Evolutionary conservation across 805 yeast species (phyloP).

Genomic region (Clavispora phyllophila): DNA sequence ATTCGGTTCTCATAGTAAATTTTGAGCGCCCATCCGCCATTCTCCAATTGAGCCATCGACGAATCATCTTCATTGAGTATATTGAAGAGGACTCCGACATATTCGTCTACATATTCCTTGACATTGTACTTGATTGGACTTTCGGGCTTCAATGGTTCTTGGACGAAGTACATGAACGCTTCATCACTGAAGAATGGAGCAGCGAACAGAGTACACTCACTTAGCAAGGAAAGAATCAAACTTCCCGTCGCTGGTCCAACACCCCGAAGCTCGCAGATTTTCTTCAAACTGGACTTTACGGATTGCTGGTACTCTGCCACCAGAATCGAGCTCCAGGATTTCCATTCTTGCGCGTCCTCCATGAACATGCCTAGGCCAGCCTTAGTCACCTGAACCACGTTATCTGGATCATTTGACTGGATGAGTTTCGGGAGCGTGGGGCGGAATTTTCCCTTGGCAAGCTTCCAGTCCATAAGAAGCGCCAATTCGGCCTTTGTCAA

Average conservation of each 20-base stretch:
- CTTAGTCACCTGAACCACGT: constrained; percentile 26
- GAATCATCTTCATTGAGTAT: neutral
- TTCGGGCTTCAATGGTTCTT: constrained; percentile 19
- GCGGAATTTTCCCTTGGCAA: constrained; percentile 37
- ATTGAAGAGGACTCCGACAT: constrained; percentile 15
- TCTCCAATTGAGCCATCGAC: constrained; percentile 18
- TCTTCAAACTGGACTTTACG: constrained; percentile 23
- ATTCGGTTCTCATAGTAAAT: constrained; percentile 21
- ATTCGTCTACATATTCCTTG: constrained; percentile 38
- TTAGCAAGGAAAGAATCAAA: constrained; percentile 33
- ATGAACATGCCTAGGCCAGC: constrained; percentile 19
- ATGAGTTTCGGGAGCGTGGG: constrained; percentile 41
- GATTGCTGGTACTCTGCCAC: constrained; percentile 13
- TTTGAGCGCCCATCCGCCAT: constrained; percentile 37
- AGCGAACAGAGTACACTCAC: constrained; percentile 17
- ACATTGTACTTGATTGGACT: constrained; percentile 36
- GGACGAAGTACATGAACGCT: constrained; percentile 33
- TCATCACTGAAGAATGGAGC: constrained; percentile 50
- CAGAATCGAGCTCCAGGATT: constrained; percentile 5
- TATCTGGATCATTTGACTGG: constrained; percentile 26
- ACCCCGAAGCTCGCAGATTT: constrained; percentile 35
- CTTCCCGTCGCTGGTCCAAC: constrained; percentile 52
- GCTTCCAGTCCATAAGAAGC: constrained; percentile 45
- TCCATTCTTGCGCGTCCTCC: constrained; percentile 2
- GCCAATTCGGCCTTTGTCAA: constrained; percentile 37